These are phyloP conservation scores for Thermomucor indicae-seudaticae DNA, from an alignment of 371 early-diverging fungal species.

Conservation along the genomic window DNA sequence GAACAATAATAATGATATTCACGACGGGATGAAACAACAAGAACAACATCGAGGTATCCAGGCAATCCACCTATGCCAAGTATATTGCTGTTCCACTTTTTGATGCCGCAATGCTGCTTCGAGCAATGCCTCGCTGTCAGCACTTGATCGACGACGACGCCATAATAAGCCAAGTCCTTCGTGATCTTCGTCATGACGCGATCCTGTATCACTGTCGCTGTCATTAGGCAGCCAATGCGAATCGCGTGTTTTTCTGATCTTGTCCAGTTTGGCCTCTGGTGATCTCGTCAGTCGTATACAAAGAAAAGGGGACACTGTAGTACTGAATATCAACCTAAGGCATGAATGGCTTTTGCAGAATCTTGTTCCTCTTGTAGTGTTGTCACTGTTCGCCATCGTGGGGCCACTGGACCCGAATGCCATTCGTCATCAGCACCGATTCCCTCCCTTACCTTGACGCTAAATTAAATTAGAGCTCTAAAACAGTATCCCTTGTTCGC, in stretches of 20 bases:
- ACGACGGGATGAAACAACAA: constrained; percentile 3
- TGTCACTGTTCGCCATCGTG: constrained; percentile 3
- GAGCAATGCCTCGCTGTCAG: background rate
- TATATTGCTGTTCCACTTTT: constrained; percentile 13
- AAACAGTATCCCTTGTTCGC: too few species aligned
- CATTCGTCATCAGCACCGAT: too few species aligned
- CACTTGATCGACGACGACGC: constrained; percentile 1
- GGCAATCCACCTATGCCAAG: constrained; percentile 3
- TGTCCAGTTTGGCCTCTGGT: constrained; percentile 4
- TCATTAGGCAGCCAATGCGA: background rate
- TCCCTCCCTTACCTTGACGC: too few species aligned
- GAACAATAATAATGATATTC: background rate
- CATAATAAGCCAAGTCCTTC: constrained; percentile 17
- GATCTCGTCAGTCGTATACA: background rate
- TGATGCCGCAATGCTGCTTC: constrained; percentile 8
- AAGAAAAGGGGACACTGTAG: background rate
- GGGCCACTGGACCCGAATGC: too few species aligned
- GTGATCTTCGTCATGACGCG: constrained; percentile 6
- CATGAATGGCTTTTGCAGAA: constrained; percentile 1
- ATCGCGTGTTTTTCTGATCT: background rate
- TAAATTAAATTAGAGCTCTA: too few species aligned
- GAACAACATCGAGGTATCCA: constrained; percentile 13
- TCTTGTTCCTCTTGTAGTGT: constrained; percentile 1
- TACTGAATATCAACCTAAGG: constrained; percentile 1
- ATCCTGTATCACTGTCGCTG: background rate